A percentile compares a stretch with the other conserved stretches of the same genome.
phyloP scores from a whole-genome alignment of 1,284 basidiomycete species.

The Sporisorium reilianum region DNA sequence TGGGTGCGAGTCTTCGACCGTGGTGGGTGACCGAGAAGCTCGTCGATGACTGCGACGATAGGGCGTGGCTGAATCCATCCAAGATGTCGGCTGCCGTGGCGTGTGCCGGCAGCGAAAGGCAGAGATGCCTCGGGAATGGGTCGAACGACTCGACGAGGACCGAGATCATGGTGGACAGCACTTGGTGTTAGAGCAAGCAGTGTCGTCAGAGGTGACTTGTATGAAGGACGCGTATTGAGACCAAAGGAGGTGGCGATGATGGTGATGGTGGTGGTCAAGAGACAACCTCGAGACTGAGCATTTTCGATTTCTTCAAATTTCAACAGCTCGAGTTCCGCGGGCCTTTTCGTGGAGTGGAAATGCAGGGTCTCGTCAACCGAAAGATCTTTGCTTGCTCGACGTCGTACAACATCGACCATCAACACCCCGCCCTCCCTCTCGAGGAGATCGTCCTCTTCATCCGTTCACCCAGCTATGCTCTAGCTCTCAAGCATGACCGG shows the following conservation, averaged over 20 bases:
- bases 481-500: not conserved
- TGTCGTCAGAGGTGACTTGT: not conserved
- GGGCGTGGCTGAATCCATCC: constrained; percentile 27
- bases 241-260: constrained; percentile 10
- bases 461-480: no score
- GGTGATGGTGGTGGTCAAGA: constrained; percentile 27
- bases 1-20: constrained; percentile 15
- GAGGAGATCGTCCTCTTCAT: no score
- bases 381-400: constrained; percentile 7
- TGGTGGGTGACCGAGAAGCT: constrained; percentile 26
- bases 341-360: no score
- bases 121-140: constrained; percentile 43
- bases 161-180: constrained; percentile 19
- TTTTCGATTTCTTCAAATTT: constrained; percentile 6
- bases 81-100: constrained; percentile 42
- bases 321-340: constrained; percentile 12
- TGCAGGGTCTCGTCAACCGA: constrained; percentile 33
- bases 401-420: constrained; percentile 11
- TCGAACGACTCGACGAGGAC: constrained; percentile 48
- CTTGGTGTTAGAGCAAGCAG: not conserved
- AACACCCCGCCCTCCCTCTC: not conserved
- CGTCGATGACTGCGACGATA: constrained; percentile 9
- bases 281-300: constrained; percentile 4
- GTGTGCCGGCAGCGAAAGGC: constrained; percentile 33
- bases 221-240: no score